These are phyloP conservation scores for Podospora australis DNA, from an alignment of 495 filamentous ascomycete genomes.

Conservation along the genomic window DNA sequence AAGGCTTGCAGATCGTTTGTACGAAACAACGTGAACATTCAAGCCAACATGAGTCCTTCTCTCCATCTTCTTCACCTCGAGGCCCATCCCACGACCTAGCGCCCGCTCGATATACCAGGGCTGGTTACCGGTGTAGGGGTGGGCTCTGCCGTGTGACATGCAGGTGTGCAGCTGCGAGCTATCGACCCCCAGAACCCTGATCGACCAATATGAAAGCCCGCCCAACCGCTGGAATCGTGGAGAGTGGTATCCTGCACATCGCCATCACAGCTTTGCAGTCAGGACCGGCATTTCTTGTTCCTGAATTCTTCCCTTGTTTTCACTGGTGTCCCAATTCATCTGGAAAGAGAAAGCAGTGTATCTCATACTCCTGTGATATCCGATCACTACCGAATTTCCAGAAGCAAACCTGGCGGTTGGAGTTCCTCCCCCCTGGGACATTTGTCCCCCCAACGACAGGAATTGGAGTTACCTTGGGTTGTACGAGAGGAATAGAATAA, in stretches of 20 bases:
- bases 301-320: too few species aligned
- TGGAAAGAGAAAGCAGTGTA: too few species aligned
- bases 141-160: conserved; percentile 21
- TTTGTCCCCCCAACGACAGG: conserved; percentile 5
- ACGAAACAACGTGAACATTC: neutral
- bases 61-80: neutral
- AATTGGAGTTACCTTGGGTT: conserved; percentile 3
- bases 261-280: conserved; percentile 8
- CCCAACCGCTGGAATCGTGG: conserved; percentile 35
- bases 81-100: conserved; percentile 11
- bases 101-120: conserved; percentile 13
- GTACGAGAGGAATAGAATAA: conserved; percentile 6
- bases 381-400: too few species aligned
- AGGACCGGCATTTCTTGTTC: conserved; percentile 5
- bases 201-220: conserved; percentile 45
- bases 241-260: conserved; percentile 20
- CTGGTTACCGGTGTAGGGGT: conserved; percentile 1
- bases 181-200: conserved; percentile 11
- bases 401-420: neutral
- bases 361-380: too few species aligned
- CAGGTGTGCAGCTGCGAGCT: conserved; percentile 15
- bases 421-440: neutral
- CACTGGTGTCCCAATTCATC: too few species aligned
- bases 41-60: neutral
- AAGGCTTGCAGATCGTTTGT: conserved; percentile 7